phyloP scores from a whole-genome alignment of 1,284 basidiomycete genomes.

The Tetrapyrgos nigripes region DNA sequence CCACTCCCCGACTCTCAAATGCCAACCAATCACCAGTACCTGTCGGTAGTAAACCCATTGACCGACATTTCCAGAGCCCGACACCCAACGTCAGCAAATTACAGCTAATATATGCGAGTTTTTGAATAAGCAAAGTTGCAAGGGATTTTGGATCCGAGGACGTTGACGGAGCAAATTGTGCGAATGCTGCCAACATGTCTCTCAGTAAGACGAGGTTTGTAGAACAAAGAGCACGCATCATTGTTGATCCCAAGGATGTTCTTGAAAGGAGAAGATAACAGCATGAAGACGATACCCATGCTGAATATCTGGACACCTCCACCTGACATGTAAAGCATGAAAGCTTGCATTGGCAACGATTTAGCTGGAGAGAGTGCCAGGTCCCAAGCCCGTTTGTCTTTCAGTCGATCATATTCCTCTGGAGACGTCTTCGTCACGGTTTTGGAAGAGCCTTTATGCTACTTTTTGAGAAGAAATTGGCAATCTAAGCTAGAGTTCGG shows the following conservation, averaged over 20 bases:
- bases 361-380: conserved; percentile 86
- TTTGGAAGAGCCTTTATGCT: too few species aligned
- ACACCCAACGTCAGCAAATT: conserved; percentile 79
- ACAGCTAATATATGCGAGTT: conserved; percentile 71
- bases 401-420: conserved; percentile 55
- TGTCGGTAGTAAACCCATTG: conserved; percentile 88
- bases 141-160: conserved; percentile 55
- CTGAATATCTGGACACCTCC: conserved; percentile 93
- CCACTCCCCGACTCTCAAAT: conserved; percentile 81
- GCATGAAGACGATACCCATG: conserved; percentile 92
- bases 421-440: too few species aligned
- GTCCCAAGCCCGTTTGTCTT: conserved; percentile 88
- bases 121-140: conserved; percentile 66
- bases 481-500: too few species aligned
- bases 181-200: conserved; percentile 56
- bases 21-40: conserved; percentile 93
- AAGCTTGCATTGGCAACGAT: conserved; percentile 90
- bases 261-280: conserved; percentile 82
- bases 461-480: not conserved
- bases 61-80: conserved; percentile 89
- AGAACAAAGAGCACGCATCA: conserved; percentile 49
- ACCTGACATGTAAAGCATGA: conserved; percentile 97
- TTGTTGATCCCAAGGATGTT: conserved; percentile 79
- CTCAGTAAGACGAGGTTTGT: conserved; percentile 7
- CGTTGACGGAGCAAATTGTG: conserved; percentile 64